Evolutionary conservation across 2,329 filamentous ascomycete species (phyloP).

Genomic region (Penicillium expansum): DNA sequence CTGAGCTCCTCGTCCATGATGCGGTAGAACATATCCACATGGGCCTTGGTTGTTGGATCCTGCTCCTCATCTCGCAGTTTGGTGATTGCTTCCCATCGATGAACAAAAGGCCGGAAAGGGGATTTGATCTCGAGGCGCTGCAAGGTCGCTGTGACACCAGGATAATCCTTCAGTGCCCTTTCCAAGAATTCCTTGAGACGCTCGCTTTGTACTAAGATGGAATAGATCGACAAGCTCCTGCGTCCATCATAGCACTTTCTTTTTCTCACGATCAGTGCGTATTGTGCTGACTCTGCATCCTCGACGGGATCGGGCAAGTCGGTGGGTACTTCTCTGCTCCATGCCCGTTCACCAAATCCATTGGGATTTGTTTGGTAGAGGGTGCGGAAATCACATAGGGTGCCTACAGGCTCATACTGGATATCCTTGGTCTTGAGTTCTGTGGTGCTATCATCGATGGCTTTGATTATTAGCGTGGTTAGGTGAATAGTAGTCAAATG

Average conservation of each 20-base stretch:
- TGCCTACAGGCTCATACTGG: slow-evolving; percentile 25
- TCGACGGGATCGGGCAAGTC: slow-evolving; percentile 58
- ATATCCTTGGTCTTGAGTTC: background rate
- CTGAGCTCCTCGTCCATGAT: slow-evolving; percentile 53
- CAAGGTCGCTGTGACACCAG: slow-evolving; percentile 58
- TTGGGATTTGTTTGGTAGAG: slow-evolving; percentile 54
- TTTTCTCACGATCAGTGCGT: slow-evolving; percentile 60
- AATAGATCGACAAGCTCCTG: slow-evolving; percentile 60
- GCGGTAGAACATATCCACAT: slow-evolving; percentile 49
- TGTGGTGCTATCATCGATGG: background rate
- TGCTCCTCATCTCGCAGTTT: slow-evolving; percentile 43
- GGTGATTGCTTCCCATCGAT: slow-evolving; percentile 58
- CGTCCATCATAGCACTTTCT: slow-evolving; percentile 57
- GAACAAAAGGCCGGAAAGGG: slow-evolving; percentile 63
- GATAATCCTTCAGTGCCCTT: slow-evolving; percentile 57
- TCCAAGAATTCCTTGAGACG: slow-evolving; percentile 57
- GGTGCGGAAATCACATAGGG: slow-evolving; percentile 44
- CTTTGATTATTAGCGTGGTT: background rate
- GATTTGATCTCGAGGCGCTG: slow-evolving; percentile 60
- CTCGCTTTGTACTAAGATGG: slow-evolving; percentile 63
- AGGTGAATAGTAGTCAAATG: background rate
- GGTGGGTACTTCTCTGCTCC: slow-evolving; percentile 56
- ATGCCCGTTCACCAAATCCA: slow-evolving; percentile 51
- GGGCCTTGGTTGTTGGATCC: slow-evolving; percentile 47
- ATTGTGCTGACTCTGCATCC: slow-evolving; percentile 60